Evolutionary conservation across 106 monocot genomes (phyloP).

Genomic region (Vanilla planifolia): DNA sequence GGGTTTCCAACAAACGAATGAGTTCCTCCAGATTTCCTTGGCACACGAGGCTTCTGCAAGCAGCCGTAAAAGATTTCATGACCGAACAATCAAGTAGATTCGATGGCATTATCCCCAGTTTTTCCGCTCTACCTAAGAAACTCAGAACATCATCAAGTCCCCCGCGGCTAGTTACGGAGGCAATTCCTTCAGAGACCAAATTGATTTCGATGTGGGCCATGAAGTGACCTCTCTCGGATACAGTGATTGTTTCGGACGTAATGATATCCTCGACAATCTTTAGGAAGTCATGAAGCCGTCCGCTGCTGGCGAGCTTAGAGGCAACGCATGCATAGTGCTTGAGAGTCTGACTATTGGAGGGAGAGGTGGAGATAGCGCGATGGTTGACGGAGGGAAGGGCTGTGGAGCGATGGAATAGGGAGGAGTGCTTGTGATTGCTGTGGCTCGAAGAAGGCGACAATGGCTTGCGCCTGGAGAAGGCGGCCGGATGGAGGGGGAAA

Average conservation of each 20-base stretch:
- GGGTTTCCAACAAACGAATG: background rate
- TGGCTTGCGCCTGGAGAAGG: background rate
- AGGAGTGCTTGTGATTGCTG: background rate
- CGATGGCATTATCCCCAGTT: background rate
- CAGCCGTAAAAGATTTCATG: background rate
- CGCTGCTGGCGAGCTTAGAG: slow-evolving; percentile 1
- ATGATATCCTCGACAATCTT: background rate
- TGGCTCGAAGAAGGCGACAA: background rate
- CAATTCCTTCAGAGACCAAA: background rate
- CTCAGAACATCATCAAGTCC: background rate
- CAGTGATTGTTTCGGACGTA: background rate
- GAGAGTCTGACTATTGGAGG: background rate
- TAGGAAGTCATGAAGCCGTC: background rate
- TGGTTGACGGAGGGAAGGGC: background rate
- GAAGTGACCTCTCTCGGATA: background rate
- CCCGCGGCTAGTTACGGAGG: background rate
- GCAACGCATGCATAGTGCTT: background rate
- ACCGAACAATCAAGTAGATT: background rate
- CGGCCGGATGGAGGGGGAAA: background rate
- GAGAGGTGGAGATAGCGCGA: background rate
- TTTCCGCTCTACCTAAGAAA: background rate
- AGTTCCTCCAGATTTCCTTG: background rate
- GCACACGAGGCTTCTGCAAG: background rate
- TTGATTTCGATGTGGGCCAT: background rate
- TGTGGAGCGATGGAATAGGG: background rate